Conservation (phyloP, 441 rosid genomes). For the Erodium chrysanthum region DNA sequence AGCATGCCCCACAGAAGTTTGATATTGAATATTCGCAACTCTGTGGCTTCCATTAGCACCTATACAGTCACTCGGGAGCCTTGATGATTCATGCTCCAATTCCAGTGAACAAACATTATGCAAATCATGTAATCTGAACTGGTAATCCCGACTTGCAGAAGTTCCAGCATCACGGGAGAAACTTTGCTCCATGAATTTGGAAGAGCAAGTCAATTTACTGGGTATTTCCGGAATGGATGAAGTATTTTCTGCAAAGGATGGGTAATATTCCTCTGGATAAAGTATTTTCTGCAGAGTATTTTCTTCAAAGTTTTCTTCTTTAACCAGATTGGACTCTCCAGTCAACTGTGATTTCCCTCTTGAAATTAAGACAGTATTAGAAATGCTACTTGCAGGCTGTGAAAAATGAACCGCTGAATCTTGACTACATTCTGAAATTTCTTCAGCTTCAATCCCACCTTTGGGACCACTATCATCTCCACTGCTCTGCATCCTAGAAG, state of each 20-base stretch:
- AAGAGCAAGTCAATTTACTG: conserved; percentile 43
- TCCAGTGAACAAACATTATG: conserved; percentile 41
- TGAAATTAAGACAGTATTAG: conserved; percentile 30
- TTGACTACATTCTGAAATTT: conserved; percentile 89
- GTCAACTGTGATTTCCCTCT: conserved; percentile 38
- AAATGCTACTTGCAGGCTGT: conserved; percentile 51
- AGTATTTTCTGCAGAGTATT: no score
- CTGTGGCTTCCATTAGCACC: conserved; percentile 36
- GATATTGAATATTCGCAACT: conserved; percentile 33
- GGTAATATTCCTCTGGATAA: conserved; percentile 47
- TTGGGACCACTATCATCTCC: conserved; percentile 54
- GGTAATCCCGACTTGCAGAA: conserved; percentile 26
- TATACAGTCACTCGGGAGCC: conserved; percentile 30
- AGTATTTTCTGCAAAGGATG: conserved; percentile 41
- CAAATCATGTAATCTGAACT: conserved; percentile 37
- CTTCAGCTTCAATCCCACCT: conserved; percentile 50
- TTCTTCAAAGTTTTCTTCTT: conserved; percentile 43
- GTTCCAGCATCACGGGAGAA: conserved; percentile 9
- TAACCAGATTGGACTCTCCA: conserved; percentile 37
- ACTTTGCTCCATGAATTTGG: conserved; percentile 34
- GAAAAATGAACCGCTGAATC: conserved; percentile 53
- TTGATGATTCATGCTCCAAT: conserved; percentile 38
- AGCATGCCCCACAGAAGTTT: conserved; percentile 34
- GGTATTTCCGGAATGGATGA: conserved; percentile 46
- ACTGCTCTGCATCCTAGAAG: conserved; percentile 53